Percentiles rank a stretch among this genome's conserved stretches.
Evolutionary conservation across 1,139 yeast genomes (phyloP).

Genomic region (Zygotorulaspora mrakii): DNA sequence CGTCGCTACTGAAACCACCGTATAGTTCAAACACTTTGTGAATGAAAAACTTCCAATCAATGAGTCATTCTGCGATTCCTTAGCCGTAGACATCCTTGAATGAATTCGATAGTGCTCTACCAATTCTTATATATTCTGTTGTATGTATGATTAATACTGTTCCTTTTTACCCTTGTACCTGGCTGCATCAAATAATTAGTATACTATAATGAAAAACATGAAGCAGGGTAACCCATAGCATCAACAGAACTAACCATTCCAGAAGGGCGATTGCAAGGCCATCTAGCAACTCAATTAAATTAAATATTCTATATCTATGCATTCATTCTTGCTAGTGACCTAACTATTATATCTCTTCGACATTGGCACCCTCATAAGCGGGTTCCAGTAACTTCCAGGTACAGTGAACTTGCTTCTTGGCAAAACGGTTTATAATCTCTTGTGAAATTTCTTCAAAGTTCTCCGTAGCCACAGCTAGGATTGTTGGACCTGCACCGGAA

Average conservation of each 20-base stretch:
- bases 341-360: constrained; percentile 24
- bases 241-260: too few relatives aligned
- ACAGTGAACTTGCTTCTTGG: constrained; percentile 64
- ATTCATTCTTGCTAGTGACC: background rate
- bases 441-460: constrained; percentile 81
- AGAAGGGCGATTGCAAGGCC: too few relatives aligned
- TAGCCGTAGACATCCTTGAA: constrained; percentile 12
- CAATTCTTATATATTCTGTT: background rate
- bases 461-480: constrained; percentile 85
- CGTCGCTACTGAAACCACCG: constrained; percentile 22
- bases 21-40: constrained; percentile 19
- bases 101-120: background rate
- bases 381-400: constrained; percentile 79
- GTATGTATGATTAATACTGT: background rate
- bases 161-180: constrained; percentile 5
- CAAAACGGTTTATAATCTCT: constrained; percentile 67
- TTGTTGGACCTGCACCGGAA: constrained; percentile 98
- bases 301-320: background rate
- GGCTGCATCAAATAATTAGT: constrained; percentile 5
- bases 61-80: constrained; percentile 18
- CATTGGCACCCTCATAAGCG: constrained; percentile 80
- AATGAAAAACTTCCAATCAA: constrained; percentile 20
- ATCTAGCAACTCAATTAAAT: too few relatives aligned
- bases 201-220: background rate
- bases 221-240: constrained; percentile 4